phyloP scores from a whole-genome alignment of 805 yeast genomes.

The Ogataea siamensis region DNA sequence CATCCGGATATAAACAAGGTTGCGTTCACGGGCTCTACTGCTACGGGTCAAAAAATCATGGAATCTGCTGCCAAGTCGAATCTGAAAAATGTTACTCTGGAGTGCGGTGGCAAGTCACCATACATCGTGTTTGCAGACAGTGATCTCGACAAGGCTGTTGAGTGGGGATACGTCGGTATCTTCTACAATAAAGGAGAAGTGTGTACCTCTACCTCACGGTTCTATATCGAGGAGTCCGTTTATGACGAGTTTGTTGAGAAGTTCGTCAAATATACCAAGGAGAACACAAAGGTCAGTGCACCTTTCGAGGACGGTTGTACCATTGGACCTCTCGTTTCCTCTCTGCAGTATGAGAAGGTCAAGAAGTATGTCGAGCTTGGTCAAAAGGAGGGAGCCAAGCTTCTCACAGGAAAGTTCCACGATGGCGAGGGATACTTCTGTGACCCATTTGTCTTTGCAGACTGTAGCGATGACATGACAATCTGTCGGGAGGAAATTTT shows the following conservation, averaged over 20 bases:
- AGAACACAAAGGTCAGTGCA: slow-evolving; percentile 54
- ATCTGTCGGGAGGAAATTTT: slow-evolving; percentile 74
- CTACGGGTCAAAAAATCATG: slow-evolving; percentile 69
- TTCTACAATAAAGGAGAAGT: slow-evolving; percentile 49
- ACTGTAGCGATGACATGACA: slow-evolving; percentile 61
- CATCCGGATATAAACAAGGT: slow-evolving; percentile 68
- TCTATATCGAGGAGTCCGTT: slow-evolving; percentile 42
- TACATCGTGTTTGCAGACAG: slow-evolving; percentile 51
- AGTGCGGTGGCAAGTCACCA: slow-evolving; percentile 63
- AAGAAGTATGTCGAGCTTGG: slow-evolving; percentile 66
- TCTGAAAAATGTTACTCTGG: slow-evolving; percentile 57
- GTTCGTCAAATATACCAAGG: slow-evolving; percentile 37
- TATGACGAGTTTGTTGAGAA: slow-evolving; percentile 41
- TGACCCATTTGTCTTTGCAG: slow-evolving; percentile 70
- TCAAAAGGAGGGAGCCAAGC: slow-evolving; percentile 64
- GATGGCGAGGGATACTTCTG: slow-evolving; percentile 65
- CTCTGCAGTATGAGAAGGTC: slow-evolving; percentile 63
- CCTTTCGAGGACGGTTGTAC: slow-evolving; percentile 66
- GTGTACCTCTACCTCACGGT: slow-evolving; percentile 47
- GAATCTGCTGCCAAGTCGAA: slow-evolving; percentile 57
- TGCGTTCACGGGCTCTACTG: slow-evolving; percentile 82
- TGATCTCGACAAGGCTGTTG: slow-evolving; percentile 49
- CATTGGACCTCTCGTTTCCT: slow-evolving; percentile 76
- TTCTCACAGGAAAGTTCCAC: slow-evolving; percentile 63
- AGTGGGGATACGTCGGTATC: slow-evolving; percentile 49